phyloP scores from a whole-genome alignment of 2,329 filamentous ascomycete genomes.

The Bipolaris cookei region DNA sequence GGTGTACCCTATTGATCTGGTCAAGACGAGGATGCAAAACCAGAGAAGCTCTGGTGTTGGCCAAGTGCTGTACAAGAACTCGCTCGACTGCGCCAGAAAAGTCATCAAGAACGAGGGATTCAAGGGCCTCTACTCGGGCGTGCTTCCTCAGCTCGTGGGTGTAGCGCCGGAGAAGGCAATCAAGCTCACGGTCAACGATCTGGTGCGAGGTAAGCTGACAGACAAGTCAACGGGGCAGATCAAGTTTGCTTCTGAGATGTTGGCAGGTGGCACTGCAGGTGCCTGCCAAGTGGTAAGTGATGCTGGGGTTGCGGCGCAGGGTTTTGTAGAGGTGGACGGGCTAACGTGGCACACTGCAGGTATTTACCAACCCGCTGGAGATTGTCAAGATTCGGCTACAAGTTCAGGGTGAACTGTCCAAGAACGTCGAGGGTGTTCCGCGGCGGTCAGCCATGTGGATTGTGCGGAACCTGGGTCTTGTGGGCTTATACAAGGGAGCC shows the following conservation, averaged over 20 bases:
- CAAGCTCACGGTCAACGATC: conserved; percentile 97
- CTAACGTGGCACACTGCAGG: conserved; percentile 55
- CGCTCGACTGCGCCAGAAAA: conserved; percentile 91
- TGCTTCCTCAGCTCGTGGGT: conserved; percentile 92
- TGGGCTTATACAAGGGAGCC: conserved; percentile 96
- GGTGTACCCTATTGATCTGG: conserved; percentile 98
- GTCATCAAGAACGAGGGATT: conserved; percentile 92
- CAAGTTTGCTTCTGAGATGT: conserved; percentile 71
- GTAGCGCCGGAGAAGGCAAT: conserved; percentile 99
- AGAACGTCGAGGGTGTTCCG: conserved; percentile 79
- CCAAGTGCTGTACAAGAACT: conserved; percentile 94
- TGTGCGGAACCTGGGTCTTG: conserved; percentile 88
- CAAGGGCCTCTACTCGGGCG: conserved; percentile 88
- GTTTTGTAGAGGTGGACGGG: not conserved
- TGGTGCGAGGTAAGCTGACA: conserved; percentile 78
- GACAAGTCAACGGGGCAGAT: conserved; percentile 78
- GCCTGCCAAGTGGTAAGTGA: conserved; percentile 88
- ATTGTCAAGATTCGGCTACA: conserved; percentile 99
- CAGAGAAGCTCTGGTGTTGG: conserved; percentile 81
- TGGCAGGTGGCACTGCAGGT: conserved; percentile 89
- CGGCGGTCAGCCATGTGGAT: conserved; percentile 98
- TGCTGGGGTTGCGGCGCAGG: not conserved
- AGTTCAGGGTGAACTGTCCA: conserved; percentile 94
- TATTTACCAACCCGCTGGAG: conserved; percentile 97
- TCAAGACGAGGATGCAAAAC: conserved; percentile 99